These are phyloP conservation scores for Nannizziopsis arthrosporioides DNA, from an alignment of 2,329 filamentous ascomycete genomes.

Conservation along the genomic window DNA sequence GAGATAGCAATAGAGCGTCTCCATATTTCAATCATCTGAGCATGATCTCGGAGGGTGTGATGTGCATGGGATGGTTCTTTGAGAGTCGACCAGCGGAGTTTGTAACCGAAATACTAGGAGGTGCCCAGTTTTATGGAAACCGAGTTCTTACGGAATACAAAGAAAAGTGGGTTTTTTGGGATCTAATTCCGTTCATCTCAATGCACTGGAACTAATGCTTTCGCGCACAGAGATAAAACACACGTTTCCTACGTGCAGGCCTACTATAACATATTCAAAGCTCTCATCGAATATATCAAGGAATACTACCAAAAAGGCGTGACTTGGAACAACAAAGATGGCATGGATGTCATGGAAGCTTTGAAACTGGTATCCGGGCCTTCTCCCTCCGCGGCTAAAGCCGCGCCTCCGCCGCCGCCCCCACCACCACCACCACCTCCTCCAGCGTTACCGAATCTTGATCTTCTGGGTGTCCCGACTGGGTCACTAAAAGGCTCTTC, in stretches of 20 bases:
- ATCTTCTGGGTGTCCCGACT: conserved; percentile 49
- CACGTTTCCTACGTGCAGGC: conserved; percentile 82
- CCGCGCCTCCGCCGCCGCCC: conserved; percentile 41
- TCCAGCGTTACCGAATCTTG: conserved; percentile 36
- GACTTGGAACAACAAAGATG: conserved; percentile 72
- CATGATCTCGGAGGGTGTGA: conserved; percentile 80
- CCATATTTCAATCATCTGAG: conserved; percentile 70
- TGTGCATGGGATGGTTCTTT: conserved; percentile 81
- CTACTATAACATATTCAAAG: conserved; percentile 84
- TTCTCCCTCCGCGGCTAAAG: conserved; percentile 26
- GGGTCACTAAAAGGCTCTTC: conserved; percentile 47
- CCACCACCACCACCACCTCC: conserved; percentile 38
- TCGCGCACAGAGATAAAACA: conserved; percentile 51
- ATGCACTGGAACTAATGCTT: conserved; percentile 19
- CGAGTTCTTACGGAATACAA: conserved; percentile 84
- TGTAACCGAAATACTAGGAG: conserved; percentile 68
- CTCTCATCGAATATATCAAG: conserved; percentile 73
- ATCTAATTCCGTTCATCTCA: too few species aligned
- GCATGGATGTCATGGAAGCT: conserved; percentile 58
- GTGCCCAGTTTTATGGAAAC: conserved; percentile 90
- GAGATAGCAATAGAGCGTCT: conserved; percentile 67
- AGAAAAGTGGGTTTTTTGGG: conserved; percentile 54
- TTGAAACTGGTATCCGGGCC: conserved; percentile 46
- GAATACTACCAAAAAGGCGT: conserved; percentile 69
- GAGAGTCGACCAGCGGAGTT: conserved; percentile 74